A percentile compares a stretch with the other conserved stretches of the same genome.
Evolutionary conservation across 1,284 basidiomycete genomes (phyloP).

Genomic region (Albatrellus sp.): DNA sequence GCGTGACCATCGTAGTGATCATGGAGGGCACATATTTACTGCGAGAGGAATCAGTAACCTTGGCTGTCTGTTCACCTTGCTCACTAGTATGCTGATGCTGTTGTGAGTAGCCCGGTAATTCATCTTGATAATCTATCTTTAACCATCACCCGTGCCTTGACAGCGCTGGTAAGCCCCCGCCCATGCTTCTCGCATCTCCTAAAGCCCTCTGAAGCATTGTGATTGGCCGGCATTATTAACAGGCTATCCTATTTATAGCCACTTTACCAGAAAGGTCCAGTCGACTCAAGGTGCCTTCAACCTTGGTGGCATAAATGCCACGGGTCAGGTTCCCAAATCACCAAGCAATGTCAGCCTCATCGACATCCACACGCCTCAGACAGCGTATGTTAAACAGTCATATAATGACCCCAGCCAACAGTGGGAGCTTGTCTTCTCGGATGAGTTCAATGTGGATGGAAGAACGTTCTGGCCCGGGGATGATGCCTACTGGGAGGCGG

Average conservation of each 20-base stretch:
- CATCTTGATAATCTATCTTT: not conserved
- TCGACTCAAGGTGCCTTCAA: slow-evolving; percentile 29
- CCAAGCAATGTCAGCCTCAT: slow-evolving; percentile 31
- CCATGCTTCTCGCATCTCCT: not conserved
- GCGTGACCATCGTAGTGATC: slow-evolving; percentile 13
- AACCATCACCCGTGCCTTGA: not conserved
- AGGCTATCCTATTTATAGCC: slow-evolving; percentile 41
- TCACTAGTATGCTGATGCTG: slow-evolving; percentile 22
- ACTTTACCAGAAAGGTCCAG: slow-evolving; percentile 19
- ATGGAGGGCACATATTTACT: slow-evolving; percentile 17
- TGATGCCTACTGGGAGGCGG: slow-evolving; percentile 59
- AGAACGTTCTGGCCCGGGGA: slow-evolving; percentile 40
- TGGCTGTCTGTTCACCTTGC: slow-evolving; percentile 19
- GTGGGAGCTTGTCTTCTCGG: slow-evolving; percentile 50
- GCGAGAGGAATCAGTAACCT: slow-evolving; percentile 21
- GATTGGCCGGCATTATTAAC: slow-evolving; percentile 14
- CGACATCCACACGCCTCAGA: slow-evolving; percentile 36
- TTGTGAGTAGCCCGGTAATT: slow-evolving; percentile 17
- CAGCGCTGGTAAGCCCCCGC: not conserved
- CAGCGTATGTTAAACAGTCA: slow-evolving; percentile 28
- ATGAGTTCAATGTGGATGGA: slow-evolving; percentile 55
- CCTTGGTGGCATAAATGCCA: slow-evolving; percentile 38
- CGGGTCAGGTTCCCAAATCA: slow-evolving; percentile 30
- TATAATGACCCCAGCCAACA: slow-evolving; percentile 22
- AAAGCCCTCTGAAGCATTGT: not conserved